Evolutionary conservation across 2,329 filamentous ascomycete species (phyloP), one percentile per base, ranked within the genome.

Genomic region (Juglanconis sp.): DNA sequence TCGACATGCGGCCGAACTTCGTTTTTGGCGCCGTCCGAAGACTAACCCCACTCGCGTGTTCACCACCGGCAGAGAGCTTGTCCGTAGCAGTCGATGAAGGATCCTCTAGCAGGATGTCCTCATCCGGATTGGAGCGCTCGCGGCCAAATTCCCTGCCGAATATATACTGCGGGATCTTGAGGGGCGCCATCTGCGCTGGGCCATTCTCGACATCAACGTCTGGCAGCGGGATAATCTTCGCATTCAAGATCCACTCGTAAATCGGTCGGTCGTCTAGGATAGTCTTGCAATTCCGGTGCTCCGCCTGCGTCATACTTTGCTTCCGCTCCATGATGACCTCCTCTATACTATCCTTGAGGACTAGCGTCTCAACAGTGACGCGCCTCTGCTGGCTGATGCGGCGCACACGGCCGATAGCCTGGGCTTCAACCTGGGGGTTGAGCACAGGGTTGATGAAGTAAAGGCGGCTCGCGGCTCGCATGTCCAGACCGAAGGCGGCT

Each of bases 391-490:
- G 93, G 10, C 92, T 92, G 67, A 97, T 96, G 11, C 94, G 84
- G 65, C 96, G 89, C 0, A 90, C 92, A 69, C 94, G 87, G 62
- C 96, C 96, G 64, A 97, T 91, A 0, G 94, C 94, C 72, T 98
- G 94, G 1, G 90, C 92, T 71, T 96, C 91, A 1, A 96, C 83
- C 64, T 90, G 85, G 0, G 92, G 92, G 56, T 93, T 90, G 71
- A 95, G 88, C 11, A 96, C 91, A 0, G 94, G 93, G 64, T 89
- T 94, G 58, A 96, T 83, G 64, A 98, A 97, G 73, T 92, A 96
- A 9, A 98, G 88, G 2, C 94, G 81, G 4, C 90, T 95, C 1
- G 93, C 93, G 10, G 85, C 87, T 55, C 87, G 87, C 72, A 97
- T 87, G 70, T 97, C 93, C 0, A 98, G 80, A 0, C 94, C 94